These are phyloP conservation scores for Trypanosoma cruzi DNA, from an alignment of 208 protist species.

Conservation along the genomic window DNA sequence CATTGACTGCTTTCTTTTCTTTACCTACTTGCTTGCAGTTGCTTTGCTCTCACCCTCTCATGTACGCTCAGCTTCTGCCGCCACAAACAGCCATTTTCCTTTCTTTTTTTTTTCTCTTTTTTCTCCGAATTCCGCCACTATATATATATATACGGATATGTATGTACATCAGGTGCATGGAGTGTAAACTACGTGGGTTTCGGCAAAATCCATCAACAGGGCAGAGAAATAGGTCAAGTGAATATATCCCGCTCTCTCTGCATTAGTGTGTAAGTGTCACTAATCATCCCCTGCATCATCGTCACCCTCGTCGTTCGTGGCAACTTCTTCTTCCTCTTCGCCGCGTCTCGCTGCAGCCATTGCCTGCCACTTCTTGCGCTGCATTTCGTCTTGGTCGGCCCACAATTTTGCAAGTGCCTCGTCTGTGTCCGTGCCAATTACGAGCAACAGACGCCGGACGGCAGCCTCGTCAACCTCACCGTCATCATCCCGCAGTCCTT, in stretches of 20 bases:
- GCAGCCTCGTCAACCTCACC: slow-evolving; percentile 59
- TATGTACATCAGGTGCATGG: neutral
- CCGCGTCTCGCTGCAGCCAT: slow-evolving; percentile 40
- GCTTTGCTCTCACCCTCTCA: neutral
- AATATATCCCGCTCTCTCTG: neutral
- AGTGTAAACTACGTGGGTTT: neutral
- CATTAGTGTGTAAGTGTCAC: neutral
- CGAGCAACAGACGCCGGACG: slow-evolving; percentile 46
- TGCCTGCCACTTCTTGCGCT: slow-evolving; percentile 47
- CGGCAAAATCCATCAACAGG: neutral
- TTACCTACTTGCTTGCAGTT: neutral
- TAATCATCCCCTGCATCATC: slow-evolving; percentile 28
- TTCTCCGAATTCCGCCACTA: neutral
- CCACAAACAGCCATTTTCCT: neutral
- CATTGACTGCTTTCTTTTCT: neutral
- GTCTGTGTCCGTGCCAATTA: slow-evolving; percentile 69
- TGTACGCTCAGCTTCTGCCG: neutral
- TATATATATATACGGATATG: slow-evolving; percentile 3
- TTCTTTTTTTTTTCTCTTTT: neutral
- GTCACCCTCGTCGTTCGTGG: slow-evolving; percentile 59
- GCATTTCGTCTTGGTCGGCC: slow-evolving; percentile 53
- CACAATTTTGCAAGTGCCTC: slow-evolving; percentile 78
- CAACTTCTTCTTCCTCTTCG: slow-evolving; percentile 42
- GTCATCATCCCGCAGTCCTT: slow-evolving; percentile 70
- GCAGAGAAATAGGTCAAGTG: neutral